phyloP scores from a whole-genome alignment of 306 rosid genomes.

The Lathyrus oleraceus region DNA sequence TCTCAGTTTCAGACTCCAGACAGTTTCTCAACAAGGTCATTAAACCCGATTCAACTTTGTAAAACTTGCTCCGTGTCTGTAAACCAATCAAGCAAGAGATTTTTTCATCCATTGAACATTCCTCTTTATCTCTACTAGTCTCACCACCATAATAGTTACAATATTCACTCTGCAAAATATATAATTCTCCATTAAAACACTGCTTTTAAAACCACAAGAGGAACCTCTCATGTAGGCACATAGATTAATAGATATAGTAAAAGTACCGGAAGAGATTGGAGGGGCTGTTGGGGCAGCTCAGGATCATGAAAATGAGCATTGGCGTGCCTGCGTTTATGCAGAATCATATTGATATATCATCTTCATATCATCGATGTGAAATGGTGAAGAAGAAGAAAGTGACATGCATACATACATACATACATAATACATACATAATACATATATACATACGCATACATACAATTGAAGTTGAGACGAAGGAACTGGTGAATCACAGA shows the following conservation, averaged over 20 bases:
- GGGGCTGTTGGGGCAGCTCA: not conserved
- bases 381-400: not conserved
- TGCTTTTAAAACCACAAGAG: not conserved
- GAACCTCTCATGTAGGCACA: not conserved
- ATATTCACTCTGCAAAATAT: conserved; percentile 45
- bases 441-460: not conserved
- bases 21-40: conserved; percentile 64
- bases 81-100: conserved; percentile 57
- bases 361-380: not conserved
- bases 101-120: conserved; percentile 43
- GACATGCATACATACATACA: not conserved
- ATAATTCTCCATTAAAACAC: not conserved
- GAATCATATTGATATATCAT: conserved; percentile 11
- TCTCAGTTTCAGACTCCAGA: conserved; percentile 65
- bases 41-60: conserved; percentile 63
- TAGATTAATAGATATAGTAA: not conserved
- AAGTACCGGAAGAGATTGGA: conserved; percentile 21
- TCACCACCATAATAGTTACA: conserved; percentile 27
- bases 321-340: conserved; percentile 55
- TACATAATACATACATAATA: too few relatives aligned
- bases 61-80: conserved; percentile 50
- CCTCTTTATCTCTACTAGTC: conserved; percentile 33
- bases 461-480: conserved; percentile 56
- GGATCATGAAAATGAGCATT: conserved; percentile 54
- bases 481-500: conserved; percentile 51